These are phyloP conservation scores for Marasmius sp. DNA, from an alignment of 1,284 basidiomycete species.

Conservation along the genomic window DNA sequence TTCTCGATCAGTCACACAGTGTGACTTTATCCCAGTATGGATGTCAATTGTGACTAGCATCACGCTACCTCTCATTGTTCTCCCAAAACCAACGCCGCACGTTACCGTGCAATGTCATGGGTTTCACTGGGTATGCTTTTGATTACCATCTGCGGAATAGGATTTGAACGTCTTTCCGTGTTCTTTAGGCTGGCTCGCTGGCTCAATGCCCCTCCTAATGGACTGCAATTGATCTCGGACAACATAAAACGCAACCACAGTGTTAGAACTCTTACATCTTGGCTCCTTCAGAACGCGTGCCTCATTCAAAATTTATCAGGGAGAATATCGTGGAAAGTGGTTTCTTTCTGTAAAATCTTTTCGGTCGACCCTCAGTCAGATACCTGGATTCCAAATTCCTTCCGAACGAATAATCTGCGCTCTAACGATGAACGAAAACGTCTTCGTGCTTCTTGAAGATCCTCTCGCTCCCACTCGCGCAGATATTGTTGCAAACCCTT, in stretches of 20 bases:
- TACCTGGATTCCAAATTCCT: conserved; percentile 47
- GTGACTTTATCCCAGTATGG: not conserved
- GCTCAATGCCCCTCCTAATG: conserved; percentile 73
- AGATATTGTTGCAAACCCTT: conserved; percentile 50
- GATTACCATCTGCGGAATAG: too few species aligned
- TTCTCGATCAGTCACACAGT: conserved; percentile 4
- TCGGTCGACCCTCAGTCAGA: conserved; percentile 60
- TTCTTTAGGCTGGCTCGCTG: conserved; percentile 66
- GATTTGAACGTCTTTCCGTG: conserved; percentile 9
- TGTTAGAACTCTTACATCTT: conserved; percentile 35
- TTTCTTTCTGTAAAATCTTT: conserved; percentile 67
- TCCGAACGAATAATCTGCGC: conserved; percentile 69
- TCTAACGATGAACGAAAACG: conserved; percentile 74
- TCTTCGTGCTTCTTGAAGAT: conserved; percentile 76
- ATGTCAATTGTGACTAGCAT: not conserved
- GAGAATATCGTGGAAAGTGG: conserved; percentile 61
- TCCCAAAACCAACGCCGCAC: too few species aligned
- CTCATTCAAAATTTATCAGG: conserved; percentile 39
- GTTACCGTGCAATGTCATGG: conserved; percentile 37
- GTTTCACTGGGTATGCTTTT: conserved; percentile 57
- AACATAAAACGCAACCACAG: conserved; percentile 73
- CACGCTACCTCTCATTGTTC: not conserved
- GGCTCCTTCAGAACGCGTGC: not conserved
- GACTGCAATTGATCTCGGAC: conserved; percentile 62
- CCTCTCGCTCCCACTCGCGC: conserved; percentile 62